Percentiles rank a stretch among this genome's conserved stretches.
phyloP scores from a whole-genome alignment of 371 early-diverging fungal genomes.

The Rhizopus delemar region DNA sequence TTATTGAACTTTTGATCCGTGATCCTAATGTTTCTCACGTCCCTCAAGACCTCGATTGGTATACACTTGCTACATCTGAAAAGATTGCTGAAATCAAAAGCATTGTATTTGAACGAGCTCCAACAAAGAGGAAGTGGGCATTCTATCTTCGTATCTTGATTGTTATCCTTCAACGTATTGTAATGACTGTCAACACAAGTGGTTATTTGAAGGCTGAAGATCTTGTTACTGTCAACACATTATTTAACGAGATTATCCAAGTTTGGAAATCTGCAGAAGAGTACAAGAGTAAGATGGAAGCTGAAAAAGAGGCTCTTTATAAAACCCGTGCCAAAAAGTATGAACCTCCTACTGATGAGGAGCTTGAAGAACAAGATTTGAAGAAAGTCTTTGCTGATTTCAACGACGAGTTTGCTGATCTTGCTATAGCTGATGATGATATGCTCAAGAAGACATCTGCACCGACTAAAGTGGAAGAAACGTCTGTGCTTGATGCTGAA shows the following conservation, averaged over 20 bases:
- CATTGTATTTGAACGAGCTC: slow-evolving; percentile 56
- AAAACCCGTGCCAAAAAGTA: slow-evolving; percentile 70
- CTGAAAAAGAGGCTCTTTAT: slow-evolving; percentile 76
- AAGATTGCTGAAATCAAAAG: slow-evolving; percentile 46
- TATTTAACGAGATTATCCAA: slow-evolving; percentile 67
- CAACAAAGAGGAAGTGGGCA: slow-evolving; percentile 57
- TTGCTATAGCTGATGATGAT: slow-evolving; percentile 31
- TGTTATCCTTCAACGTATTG: slow-evolving; percentile 60
- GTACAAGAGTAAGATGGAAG: slow-evolving; percentile 63
- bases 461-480: slow-evolving; percentile 50
- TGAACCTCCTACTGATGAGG: slow-evolving; percentile 70
- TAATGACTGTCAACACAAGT: slow-evolving; percentile 52
- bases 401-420: slow-evolving; percentile 58
- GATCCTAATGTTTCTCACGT: slow-evolving; percentile 44
- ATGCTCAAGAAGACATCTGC: slow-evolving; percentile 13
- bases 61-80: slow-evolving; percentile 48
- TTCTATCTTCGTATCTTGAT: slow-evolving; percentile 67
- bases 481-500: slow-evolving; percentile 55
- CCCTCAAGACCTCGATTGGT: slow-evolving; percentile 42
- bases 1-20: slow-evolving; percentile 50
- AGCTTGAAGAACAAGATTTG: slow-evolving; percentile 70
- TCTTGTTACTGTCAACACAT: slow-evolving; percentile 53
- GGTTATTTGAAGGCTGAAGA: slow-evolving; percentile 56
- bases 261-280: slow-evolving; percentile 75
- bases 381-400: slow-evolving; percentile 79